Evolutionary conservation across 1,139 yeast species (phyloP), one percentile per base, ranked within the genome.

Genomic region (Wickerhamomyces sp.): DNA sequence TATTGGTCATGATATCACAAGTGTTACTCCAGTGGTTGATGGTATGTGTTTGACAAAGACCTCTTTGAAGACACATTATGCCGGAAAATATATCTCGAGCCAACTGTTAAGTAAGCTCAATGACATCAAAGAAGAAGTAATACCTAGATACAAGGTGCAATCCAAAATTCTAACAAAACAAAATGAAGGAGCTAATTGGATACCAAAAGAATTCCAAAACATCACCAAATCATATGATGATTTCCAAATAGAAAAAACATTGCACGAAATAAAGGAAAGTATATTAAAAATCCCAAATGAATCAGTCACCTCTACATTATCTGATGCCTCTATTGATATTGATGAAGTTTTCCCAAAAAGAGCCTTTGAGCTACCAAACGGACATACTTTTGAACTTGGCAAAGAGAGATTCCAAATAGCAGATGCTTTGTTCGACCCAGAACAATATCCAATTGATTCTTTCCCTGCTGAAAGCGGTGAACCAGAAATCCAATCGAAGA

Each of bases 11-110:
- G 90, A 85, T 51, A 68, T 84, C 2, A 72, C 81, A 14, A 79
- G 92, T 40, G 95, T 85, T 3, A 85, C 96, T 1, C 97, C 99
- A 0, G 94, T 92, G 3, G 77, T 90, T 39, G 99, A 92, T 63
- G 98, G 98, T 4, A 76, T 92, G 58, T 86, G 94, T 33, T 68
- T 92, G 43, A 71, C 83, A 50, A 84, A 76, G 58, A 85, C 82
- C 47, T 77, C 86, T 5, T 70, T 76, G 65, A 75, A 81, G 47
- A 82, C 87, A 3, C 77, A 72, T 50, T 80, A 81, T 51, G 78
- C 81, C 2, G 94, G 94, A 13, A 65, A 61, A 35, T 83, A 69
- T 48, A 54, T 83, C 41, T 64, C 67, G 37, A 73, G 71, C 46
- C 78, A 75, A 55, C 40, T 54, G 49, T 27, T 41, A 27, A 31